phyloP scores from a whole-genome alignment of 495 filamentous ascomycete species.

The Aspergillus olivimuriae region DNA sequence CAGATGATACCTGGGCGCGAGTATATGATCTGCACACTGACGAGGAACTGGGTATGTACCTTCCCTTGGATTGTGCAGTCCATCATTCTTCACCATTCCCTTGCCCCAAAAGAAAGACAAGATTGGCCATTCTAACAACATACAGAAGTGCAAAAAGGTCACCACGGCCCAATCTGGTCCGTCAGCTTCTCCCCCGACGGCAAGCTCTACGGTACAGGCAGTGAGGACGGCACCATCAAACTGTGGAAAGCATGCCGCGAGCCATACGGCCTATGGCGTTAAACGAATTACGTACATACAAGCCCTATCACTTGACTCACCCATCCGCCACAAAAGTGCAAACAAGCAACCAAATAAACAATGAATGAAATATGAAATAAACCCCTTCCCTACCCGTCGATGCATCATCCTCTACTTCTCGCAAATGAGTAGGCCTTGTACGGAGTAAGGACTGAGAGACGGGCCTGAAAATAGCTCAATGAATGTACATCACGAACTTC shows the following conservation, averaged over 20 bases:
- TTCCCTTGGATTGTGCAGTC: not conserved
- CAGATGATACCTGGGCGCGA: conserved; percentile 86
- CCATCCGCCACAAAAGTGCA: too few relatives aligned
- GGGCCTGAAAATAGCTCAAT: too few relatives aligned
- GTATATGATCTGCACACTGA: conserved; percentile 82
- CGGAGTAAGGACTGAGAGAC: too few relatives aligned
- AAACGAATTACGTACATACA: not conserved
- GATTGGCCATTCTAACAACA: conserved; percentile 19
- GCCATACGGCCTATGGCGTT: conserved; percentile 60
- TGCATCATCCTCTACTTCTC: too few relatives aligned
- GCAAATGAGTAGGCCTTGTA: too few relatives aligned
- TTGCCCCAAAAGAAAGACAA: not conserved
- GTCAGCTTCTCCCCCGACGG: conserved; percentile 90
- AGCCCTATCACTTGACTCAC: too few relatives aligned
- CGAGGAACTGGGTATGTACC: conserved; percentile 61
- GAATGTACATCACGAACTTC: too few relatives aligned
- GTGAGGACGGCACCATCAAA: conserved; percentile 96
- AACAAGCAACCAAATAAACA: too few relatives aligned
- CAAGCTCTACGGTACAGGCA: conserved; percentile 91
- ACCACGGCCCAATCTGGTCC: conserved; percentile 96
- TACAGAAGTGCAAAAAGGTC: conserved; percentile 85
- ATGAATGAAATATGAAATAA: too few relatives aligned
- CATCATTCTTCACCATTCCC: not conserved
- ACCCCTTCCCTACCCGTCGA: too few relatives aligned
- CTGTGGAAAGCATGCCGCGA: conserved; percentile 72